Evolutionary conservation across 2,329 filamentous ascomycete genomes (phyloP).

Genomic region (Talaromyces amestolkiae): DNA sequence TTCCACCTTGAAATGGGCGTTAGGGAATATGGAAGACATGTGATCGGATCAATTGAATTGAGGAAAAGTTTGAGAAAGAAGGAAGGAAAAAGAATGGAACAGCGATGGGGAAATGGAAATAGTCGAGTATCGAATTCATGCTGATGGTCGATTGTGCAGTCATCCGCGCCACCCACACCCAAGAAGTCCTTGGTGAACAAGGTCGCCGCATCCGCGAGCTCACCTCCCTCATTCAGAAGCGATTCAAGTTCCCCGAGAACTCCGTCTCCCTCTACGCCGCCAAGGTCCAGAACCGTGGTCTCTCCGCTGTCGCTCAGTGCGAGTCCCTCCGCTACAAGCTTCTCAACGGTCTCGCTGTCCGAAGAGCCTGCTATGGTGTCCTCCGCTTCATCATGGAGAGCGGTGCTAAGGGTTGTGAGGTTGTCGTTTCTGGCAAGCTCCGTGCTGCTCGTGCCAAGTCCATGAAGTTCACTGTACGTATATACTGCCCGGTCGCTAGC

Average conservation of each 20-base stretch:
- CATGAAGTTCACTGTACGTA: slow-evolving; percentile 99
- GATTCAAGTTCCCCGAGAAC: slow-evolving; percentile 99
- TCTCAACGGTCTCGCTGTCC: slow-evolving; percentile 97
- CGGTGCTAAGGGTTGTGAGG: slow-evolving; percentile 99
- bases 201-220: slow-evolving; percentile 99
- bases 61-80: background rate
- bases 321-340: slow-evolving; percentile 99
- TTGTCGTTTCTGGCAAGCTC: slow-evolving; percentile 98
- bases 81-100: background rate
- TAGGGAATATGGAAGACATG: slow-evolving; percentile 16
- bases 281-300: slow-evolving; percentile 99
- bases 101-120: background rate
- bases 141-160: slow-evolving; percentile 50
- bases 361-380: slow-evolving; percentile 99
- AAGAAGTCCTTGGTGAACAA: slow-evolving; percentile 99
- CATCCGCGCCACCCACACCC: slow-evolving; percentile 99
- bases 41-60: slow-evolving; percentile 13
- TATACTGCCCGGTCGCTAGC: background rate
- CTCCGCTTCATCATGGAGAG: slow-evolving; percentile 99
- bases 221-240: slow-evolving; percentile 99
- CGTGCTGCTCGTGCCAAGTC: slow-evolving; percentile 98
- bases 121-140: slow-evolving; percentile 23
- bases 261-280: slow-evolving; percentile 99
- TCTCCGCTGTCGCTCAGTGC: slow-evolving; percentile 99
- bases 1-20: slow-evolving; percentile 18